Evolutionary conservation across 2,329 filamentous ascomycete genomes (phyloP).

Genomic region (Ceratocystis cacaofunesta): DNA sequence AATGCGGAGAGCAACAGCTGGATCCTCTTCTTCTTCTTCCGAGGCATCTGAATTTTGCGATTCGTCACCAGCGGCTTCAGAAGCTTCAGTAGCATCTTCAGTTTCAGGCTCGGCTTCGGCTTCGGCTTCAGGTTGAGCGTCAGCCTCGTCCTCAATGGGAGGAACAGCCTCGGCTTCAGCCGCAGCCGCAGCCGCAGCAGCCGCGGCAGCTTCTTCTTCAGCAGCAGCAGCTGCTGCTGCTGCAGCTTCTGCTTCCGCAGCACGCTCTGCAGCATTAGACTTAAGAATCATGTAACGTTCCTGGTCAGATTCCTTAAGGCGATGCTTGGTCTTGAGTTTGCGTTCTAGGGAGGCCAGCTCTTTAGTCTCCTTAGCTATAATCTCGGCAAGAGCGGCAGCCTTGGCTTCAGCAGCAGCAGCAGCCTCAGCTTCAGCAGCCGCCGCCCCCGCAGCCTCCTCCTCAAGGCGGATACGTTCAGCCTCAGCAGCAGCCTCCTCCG

Average conservation of each 20-base stretch:
- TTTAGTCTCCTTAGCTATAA: slow-evolving; percentile 8
- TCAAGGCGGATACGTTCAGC: not conserved
- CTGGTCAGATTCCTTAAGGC: slow-evolving; percentile 8
- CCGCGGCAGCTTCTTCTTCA: slow-evolving; percentile 1
- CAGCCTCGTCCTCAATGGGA: not conserved
- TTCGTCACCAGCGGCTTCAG: not conserved
- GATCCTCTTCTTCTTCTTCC: slow-evolving; percentile 3
- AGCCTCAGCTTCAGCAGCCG: slow-evolving; percentile 21
- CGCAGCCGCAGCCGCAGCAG: not conserved
- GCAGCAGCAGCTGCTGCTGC: not conserved
- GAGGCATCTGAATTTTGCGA: slow-evolving; percentile 8
- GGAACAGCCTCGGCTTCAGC: slow-evolving; percentile 3
- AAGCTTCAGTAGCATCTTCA: not conserved
- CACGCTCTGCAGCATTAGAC: not conserved
- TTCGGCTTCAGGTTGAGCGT: slow-evolving; percentile 2
- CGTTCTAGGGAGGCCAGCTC: slow-evolving; percentile 9
- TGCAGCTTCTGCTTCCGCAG: not conserved
- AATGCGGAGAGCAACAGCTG: not conserved
- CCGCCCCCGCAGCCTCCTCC: slow-evolving; percentile 21
- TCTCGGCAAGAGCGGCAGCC: slow-evolving; percentile 1
- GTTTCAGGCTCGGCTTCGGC: not conserved
- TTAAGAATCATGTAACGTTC: slow-evolving; percentile 10
- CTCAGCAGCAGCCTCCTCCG: slow-evolving; percentile 20
- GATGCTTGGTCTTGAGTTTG: not conserved
- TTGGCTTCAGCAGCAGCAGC: slow-evolving; percentile 4